These are phyloP conservation scores for Mayamaea pseudoterrestris DNA, from an alignment of 108 stramenopile species.

Conservation along the genomic window DNA sequence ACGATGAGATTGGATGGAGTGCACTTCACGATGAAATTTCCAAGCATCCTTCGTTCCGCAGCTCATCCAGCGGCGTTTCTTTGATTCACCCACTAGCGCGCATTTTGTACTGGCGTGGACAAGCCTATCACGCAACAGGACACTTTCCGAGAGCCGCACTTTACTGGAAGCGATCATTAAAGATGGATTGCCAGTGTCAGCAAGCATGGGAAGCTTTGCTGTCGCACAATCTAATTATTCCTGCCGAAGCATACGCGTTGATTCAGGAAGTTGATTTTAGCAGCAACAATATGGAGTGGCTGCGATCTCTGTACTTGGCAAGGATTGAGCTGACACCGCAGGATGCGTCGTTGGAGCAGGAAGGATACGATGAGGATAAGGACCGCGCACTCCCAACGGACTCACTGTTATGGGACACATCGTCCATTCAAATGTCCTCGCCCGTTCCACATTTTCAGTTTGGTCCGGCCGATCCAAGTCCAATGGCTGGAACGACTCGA, in stretches of 20 bases:
- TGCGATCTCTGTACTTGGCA: conserved; percentile 45
- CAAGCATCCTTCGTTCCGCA: too few species aligned
- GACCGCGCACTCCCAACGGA: too few species aligned
- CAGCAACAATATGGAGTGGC: conserved; percentile 26
- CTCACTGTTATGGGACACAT: too few species aligned
- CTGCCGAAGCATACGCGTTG: conserved; percentile 29
- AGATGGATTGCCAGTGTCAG: conserved; percentile 49
- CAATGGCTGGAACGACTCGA: too few species aligned
- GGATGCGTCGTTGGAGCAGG: background rate
- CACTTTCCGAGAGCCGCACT: conserved; percentile 53
- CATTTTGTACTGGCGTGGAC: conserved; percentile 38
- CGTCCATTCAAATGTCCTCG: too few species aligned
- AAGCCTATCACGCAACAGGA: conserved; percentile 48
- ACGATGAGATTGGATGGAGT: conserved; percentile 30
- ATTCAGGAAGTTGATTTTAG: conserved; percentile 4
- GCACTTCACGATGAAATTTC: conserved; percentile 4
- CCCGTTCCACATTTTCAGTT: too few species aligned
- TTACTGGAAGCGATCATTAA: conserved; percentile 44
- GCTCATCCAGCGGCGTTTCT: background rate
- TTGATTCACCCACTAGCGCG: conserved; percentile 57
- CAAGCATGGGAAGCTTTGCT: conserved; percentile 50
- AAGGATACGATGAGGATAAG: too few species aligned
- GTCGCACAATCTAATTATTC: conserved; percentile 26
- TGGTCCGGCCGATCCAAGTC: too few species aligned
- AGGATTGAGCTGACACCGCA: conserved; percentile 5